These are phyloP conservation scores for Ascochyta fabae DNA, from an alignment of 2,329 filamentous ascomycete species.

Conservation along the genomic window DNA sequence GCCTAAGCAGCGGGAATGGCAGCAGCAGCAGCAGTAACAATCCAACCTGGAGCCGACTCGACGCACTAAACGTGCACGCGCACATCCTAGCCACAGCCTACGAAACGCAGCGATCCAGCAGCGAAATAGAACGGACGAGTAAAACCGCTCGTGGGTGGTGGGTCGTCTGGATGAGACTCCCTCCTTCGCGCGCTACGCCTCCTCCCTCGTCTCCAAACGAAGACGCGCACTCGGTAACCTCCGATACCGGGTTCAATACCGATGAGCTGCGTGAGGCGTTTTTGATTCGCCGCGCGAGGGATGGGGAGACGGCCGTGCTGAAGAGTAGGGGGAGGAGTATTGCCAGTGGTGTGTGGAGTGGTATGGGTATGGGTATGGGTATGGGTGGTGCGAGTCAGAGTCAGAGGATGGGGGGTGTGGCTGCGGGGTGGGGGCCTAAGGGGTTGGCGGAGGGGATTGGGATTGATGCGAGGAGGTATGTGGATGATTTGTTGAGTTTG, in stretches of 20 bases:
- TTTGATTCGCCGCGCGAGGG: constrained; percentile 50
- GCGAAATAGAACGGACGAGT: constrained; percentile 65
- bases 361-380: constrained; percentile 31
- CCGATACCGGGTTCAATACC: constrained; percentile 27
- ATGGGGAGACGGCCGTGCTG: constrained; percentile 29
- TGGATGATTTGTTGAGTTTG: constrained; percentile 73
- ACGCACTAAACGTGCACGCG: constrained; percentile 67
- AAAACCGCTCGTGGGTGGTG: constrained; percentile 72
- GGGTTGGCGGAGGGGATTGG: constrained; percentile 75
- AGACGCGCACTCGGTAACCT: no score
- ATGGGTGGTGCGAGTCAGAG: constrained; percentile 18
- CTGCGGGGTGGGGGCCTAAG: constrained; percentile 62
- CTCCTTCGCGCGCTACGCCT: constrained; percentile 26
- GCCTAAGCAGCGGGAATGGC: constrained; percentile 26
- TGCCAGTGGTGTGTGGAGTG: constrained; percentile 45
- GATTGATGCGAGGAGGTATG: constrained; percentile 76
- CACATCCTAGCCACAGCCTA: constrained; percentile 64
- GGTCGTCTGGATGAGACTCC: constrained; percentile 68
- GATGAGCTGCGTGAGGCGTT: constrained; percentile 52
- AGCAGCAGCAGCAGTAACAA: constrained; percentile 2
- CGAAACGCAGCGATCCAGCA: constrained; percentile 53
- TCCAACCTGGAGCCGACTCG: constrained; percentile 60
- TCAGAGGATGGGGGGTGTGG: constrained; percentile 47
- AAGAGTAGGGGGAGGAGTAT: constrained; percentile 34
- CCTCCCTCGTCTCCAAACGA: constrained; percentile 24